Evolutionary conservation across 148 eudicot species (phyloP), one percentile per base, ranked within the genome.

Genomic region (Suaeda aralocaspica): DNA sequence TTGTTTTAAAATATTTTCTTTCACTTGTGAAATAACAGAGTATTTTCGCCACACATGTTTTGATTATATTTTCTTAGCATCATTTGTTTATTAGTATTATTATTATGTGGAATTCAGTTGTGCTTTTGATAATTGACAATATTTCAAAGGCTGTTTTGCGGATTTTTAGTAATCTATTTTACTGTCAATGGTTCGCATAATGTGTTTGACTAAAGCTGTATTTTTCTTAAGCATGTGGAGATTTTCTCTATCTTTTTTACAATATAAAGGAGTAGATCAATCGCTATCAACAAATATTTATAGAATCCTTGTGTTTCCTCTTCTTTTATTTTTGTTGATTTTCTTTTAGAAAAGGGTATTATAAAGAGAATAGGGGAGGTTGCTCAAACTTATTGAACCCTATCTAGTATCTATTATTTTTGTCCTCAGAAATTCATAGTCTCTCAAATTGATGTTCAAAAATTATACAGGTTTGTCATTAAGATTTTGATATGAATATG

Each of bases 281-380:
- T 82, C 80, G 56, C 80, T 64, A 57, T 82, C 82, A 75, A 59
- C 7, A 72, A 46, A 78, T 65, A 68, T 75, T 75, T 71, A 39
- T 42, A 45, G 71, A 51, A 71, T 64, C 69, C 70, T 16, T 66
- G 56, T 46, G 78, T 31, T 59, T 63, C 18, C 16, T 44, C 50
- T 28, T 11, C 22, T 58, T 57, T n/a, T 45, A 22, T 45, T 45
- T 49, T 59, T 68, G 63, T 56, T 74, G 67, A 69, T 22, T 49
- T 66, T 67, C 63, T 42, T 66, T 70, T 52, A 45, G 69, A 66
- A 42, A 59, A 44, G 46, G 46, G 44, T 14, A 19, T 2, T 25
- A 46, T 19, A 48, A 58, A 25, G 21, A 36, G 26, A 21, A n/a
- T 25, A 6, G 59, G 29, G 5, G 53, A 49, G 18, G 5, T 22